Evolutionary conservation across 768 basidiomycete species (phyloP).

Genomic region (Mycena vulgaris): DNA sequence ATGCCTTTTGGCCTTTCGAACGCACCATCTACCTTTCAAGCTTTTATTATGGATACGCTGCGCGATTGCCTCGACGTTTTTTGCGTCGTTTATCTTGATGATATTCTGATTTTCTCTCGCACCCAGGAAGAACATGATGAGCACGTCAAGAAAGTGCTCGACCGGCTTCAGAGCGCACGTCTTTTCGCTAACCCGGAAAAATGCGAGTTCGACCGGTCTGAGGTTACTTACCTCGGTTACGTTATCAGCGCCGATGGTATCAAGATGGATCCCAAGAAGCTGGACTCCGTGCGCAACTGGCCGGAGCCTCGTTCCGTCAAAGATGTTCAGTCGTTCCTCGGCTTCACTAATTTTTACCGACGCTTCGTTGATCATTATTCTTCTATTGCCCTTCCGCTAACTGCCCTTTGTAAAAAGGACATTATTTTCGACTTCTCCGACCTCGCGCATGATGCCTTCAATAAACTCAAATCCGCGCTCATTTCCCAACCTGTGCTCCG

Average conservation of each 20-base stretch:
- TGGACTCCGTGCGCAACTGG: constrained; percentile 58
- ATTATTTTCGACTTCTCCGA: constrained; percentile 36
- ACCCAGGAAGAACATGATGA: constrained; percentile 48
- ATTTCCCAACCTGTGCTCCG: constrained; percentile 1
- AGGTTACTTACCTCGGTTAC: too few species aligned
- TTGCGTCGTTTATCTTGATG: too few species aligned
- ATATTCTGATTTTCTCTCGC: constrained; percentile 59
- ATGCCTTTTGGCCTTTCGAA: too few species aligned
- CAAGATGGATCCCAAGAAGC: too few species aligned
- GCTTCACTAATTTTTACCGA: constrained; percentile 57
- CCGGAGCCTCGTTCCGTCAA: constrained; percentile 49
- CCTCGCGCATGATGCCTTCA: constrained; percentile 40
- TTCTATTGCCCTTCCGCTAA: constrained; percentile 48
- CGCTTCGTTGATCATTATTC: constrained; percentile 53
- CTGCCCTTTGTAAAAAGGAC: constrained; percentile 45
- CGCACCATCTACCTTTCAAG: constrained; percentile 59
- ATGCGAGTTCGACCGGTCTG: too few species aligned
- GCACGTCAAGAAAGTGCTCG: constrained; percentile 50
- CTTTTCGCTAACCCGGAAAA: too few species aligned
- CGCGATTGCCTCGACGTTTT: constrained; percentile 54
- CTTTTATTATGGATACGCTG: constrained; percentile 59
- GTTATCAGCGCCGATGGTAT: too few species aligned
- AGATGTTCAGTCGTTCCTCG: constrained; percentile 55
- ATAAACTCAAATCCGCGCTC: neutral
- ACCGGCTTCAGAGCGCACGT: too few species aligned